Evolutionary conservation across 140 eudicot species (phyloP).

Genomic region (Stevia rebaudiana): DNA sequence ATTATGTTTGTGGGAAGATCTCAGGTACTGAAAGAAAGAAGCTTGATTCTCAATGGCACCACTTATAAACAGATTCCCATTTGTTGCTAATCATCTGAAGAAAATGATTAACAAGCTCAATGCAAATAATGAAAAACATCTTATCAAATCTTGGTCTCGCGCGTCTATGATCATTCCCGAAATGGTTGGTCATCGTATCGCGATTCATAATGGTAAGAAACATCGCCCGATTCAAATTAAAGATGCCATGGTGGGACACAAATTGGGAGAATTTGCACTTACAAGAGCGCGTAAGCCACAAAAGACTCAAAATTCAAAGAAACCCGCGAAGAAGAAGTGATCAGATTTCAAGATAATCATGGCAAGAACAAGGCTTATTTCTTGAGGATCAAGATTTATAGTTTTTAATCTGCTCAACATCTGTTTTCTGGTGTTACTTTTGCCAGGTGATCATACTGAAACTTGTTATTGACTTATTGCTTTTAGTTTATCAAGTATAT

Average conservation of each 20-base stretch:
- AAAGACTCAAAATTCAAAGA: constrained; percentile 28
- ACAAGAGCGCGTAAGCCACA: constrained; percentile 36
- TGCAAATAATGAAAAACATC: constrained; percentile 29
- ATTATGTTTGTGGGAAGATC: constrained; percentile 4
- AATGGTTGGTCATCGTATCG: constrained; percentile 37
- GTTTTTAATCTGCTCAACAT: neutral
- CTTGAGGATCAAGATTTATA: constrained; percentile 2
- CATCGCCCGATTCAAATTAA: constrained; percentile 25
- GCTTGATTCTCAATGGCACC: constrained; percentile 26
- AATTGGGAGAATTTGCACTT: constrained; percentile 39
- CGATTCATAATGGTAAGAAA: constrained; percentile 24
- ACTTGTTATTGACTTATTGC: constrained; percentile 15
- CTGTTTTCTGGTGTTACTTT: neutral
- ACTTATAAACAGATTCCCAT: constrained; percentile 33
- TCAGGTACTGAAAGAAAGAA: neutral
- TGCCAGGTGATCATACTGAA: neutral
- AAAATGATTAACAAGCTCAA: constrained; percentile 22
- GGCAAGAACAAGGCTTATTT: neutral
- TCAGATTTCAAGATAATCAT: neutral
- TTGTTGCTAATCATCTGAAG: constrained; percentile 36
- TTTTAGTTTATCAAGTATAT: neutral
- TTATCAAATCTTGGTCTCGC: constrained; percentile 32
- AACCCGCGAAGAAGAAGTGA: constrained; percentile 31
- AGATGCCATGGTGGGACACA: constrained; percentile 40
- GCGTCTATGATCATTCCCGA: constrained; percentile 35